Percentiles rank a stretch among this genome's conserved stretches.
Evolutionary conservation across 2,329 filamentous ascomycete species (phyloP).

Genomic region (Trichoderma gracile): DNA sequence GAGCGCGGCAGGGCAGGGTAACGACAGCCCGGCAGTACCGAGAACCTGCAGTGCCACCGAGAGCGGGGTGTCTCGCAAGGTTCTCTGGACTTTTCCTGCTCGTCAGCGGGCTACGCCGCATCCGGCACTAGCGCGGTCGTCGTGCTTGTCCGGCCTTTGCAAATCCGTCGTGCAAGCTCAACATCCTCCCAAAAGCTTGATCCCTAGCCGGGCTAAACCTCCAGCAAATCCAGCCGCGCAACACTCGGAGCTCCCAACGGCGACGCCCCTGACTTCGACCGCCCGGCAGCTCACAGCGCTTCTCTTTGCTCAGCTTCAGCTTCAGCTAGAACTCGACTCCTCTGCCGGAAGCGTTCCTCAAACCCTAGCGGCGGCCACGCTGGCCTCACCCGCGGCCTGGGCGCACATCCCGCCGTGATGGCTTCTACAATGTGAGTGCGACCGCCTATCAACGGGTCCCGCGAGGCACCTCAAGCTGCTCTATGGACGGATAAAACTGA

Average conservation of each 20-base stretch:
- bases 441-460: slow-evolving; percentile 6
- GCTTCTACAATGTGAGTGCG: slow-evolving; percentile 35
- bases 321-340: background rate
- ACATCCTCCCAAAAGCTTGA: slow-evolving; percentile 17
- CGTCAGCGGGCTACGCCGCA: background rate
- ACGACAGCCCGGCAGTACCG: background rate
- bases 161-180: slow-evolving; percentile 18
- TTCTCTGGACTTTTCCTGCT: slow-evolving; percentile 12
- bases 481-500: too few species aligned
- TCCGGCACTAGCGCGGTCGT: background rate
- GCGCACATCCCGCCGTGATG: slow-evolving; percentile 28
- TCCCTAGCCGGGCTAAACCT: slow-evolving; percentile 24
- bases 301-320: background rate
- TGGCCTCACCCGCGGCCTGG: slow-evolving; percentile 18
- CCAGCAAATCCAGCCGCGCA: slow-evolving; percentile 9
- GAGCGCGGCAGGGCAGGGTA: background rate
- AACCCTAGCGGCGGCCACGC: slow-evolving; percentile 1
- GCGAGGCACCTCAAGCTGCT: slow-evolving; percentile 18
- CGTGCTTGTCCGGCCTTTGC: slow-evolving; percentile 15
- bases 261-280: slow-evolving; percentile 2
- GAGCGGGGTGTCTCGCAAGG: slow-evolving; percentile 20
- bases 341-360: background rate
- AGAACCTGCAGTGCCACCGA: slow-evolving; percentile 13
- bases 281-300: background rate
- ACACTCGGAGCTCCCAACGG: slow-evolving; percentile 2